Evolutionary conservation across 106 monocot genomes (phyloP).

Genomic region (Triglochin maritima): DNA sequence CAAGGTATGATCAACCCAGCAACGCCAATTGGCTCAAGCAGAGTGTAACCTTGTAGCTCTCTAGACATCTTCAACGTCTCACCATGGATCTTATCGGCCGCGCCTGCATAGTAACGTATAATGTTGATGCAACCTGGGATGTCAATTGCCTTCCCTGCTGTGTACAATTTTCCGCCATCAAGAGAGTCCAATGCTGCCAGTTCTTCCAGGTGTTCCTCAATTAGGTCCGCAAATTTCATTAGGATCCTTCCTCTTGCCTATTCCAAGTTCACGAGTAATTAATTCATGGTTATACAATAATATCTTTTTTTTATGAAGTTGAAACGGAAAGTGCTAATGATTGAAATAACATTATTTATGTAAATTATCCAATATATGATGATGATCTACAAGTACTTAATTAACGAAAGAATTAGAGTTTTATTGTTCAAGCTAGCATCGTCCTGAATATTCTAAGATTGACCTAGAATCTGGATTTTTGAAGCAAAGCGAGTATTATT

Average conservation of each 20-base stretch:
- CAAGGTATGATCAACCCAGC: conserved; percentile 63
- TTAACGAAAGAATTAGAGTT: too few species aligned
- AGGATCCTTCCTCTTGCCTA: conserved; percentile 36
- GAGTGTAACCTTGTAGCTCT: conserved; percentile 42
- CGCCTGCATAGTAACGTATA: conserved; percentile 35
- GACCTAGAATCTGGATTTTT: too few species aligned
- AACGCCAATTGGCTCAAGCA: conserved; percentile 58
- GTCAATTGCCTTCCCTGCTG: neutral
- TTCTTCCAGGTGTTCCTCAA: conserved; percentile 27
- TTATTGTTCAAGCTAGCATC: too few species aligned
- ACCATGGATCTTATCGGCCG: conserved; percentile 71
- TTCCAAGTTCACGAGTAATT: neutral
- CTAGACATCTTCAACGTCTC: conserved; percentile 40
- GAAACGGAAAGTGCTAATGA: too few species aligned
- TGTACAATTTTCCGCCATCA: conserved; percentile 26
- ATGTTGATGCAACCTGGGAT: neutral
- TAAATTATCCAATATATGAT: too few species aligned
- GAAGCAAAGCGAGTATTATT: too few species aligned
- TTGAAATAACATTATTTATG: too few species aligned
- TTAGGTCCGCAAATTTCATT: conserved; percentile 26
- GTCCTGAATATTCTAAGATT: too few species aligned
- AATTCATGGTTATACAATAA: neutral
- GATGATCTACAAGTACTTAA: too few species aligned
- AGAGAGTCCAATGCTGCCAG: conserved; percentile 17
- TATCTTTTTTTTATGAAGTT: too few species aligned